phyloP scores from a whole-genome alignment of 2,329 filamentous ascomycete species.

The Claviceps citrina region DNA sequence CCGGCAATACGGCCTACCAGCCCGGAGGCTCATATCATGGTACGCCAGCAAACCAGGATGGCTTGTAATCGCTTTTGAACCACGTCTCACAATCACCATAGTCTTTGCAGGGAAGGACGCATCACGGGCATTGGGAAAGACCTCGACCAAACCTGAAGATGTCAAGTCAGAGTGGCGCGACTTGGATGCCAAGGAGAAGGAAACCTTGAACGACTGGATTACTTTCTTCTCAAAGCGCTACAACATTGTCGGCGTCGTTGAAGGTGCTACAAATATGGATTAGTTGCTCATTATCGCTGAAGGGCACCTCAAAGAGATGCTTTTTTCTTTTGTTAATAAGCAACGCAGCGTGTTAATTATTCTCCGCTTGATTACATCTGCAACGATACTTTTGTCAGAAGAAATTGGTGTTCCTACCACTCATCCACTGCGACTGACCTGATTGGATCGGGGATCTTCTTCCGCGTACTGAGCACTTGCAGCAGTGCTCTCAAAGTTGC shows the following conservation, averaged over 20 bases:
- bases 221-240: conserved; percentile 96
- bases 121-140: conserved; percentile 76
- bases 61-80: not conserved
- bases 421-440: too few species aligned
- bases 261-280: conserved; percentile 43
- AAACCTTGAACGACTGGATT: conserved; percentile 76
- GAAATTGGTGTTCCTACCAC: too few species aligned
- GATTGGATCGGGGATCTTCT: too few species aligned
- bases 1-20: conserved; percentile 72
- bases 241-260: conserved; percentile 63
- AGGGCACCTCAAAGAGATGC: not conserved
- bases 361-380: not conserved
- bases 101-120: conserved; percentile 94
- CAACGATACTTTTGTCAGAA: too few species aligned
- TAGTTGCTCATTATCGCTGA: conserved; percentile 7
- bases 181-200: conserved; percentile 71
- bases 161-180: conserved; percentile 71
- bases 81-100: conserved; percentile 21
- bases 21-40: conserved; percentile 73
- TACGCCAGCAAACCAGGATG: conserved; percentile 27
- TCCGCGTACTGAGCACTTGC: too few species aligned
- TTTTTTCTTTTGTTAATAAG: not conserved
- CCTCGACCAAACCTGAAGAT: conserved; percentile 74
- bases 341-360: not conserved
- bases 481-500: too few species aligned